Conservation (phyloP, 192 early-diverging fungal genomes). For the Gonapodya prolifera region DNA sequence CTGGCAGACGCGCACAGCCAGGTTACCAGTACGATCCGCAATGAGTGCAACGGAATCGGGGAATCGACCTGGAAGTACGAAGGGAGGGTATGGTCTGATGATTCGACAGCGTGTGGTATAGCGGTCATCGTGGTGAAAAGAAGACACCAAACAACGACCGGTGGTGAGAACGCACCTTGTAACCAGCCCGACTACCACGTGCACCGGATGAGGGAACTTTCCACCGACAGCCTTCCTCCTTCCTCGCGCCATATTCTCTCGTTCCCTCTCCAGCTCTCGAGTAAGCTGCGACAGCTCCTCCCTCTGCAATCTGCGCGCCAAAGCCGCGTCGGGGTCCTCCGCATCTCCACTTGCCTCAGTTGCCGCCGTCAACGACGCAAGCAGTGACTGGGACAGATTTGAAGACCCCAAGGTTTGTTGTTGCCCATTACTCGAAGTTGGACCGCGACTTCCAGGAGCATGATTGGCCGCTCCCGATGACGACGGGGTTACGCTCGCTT, state of each 20-base stretch:
- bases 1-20: not conserved
- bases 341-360: too few relatives aligned
- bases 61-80: not conserved
- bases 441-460: too few relatives aligned
- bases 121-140: not conserved
- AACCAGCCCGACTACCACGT: not conserved
- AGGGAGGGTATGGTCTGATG: not conserved
- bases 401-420: too few relatives aligned
- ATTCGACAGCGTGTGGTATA: too few relatives aligned
- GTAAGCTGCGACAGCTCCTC: not conserved
- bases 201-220: not conserved
- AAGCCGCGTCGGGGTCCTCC: not conserved
- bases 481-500: not conserved
- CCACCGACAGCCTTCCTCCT: not conserved
- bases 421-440: too few relatives aligned
- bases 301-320: not conserved
- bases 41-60: not conserved
- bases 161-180: not conserved
- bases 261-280: not conserved
- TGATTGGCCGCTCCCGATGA: not conserved
- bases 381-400: too few relatives aligned
- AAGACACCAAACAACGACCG: too few relatives aligned
- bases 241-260: not conserved
- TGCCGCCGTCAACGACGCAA: too few relatives aligned
- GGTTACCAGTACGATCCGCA: not conserved